These are phyloP conservation scores for Neofusicoccum parvum DNA, from an alignment of 2,329 filamentous ascomycete genomes.

Conservation along the genomic window DNA sequence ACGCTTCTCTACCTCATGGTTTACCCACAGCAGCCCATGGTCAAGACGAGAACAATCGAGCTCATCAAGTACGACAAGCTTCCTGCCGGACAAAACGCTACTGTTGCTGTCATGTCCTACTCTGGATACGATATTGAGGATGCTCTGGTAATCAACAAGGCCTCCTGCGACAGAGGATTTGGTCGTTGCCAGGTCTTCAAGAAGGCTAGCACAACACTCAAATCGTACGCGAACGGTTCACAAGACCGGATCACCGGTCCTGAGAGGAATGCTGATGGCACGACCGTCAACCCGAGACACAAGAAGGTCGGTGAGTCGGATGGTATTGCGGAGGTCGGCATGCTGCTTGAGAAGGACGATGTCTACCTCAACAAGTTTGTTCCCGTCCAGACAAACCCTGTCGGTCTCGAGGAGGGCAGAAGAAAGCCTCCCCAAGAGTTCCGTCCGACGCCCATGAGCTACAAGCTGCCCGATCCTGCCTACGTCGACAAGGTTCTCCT, in stretches of 20 bases:
- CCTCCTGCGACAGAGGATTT: conserved; percentile 91
- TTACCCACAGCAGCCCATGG: conserved; percentile 96
- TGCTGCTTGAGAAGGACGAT: conserved; percentile 75
- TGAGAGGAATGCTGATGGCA: conserved; percentile 64
- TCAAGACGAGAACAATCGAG: conserved; percentile 95
- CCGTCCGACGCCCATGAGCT: conserved; percentile 69
- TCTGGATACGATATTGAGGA: conserved; percentile 99
- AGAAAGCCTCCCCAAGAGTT: conserved; percentile 47
- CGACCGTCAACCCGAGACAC: conserved; percentile 54
- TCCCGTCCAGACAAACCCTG: conserved; percentile 75
- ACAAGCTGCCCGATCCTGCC: conserved; percentile 79
- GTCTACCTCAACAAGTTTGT: conserved; percentile 89
- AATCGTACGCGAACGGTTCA: conserved; percentile 83
- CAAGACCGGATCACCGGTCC: conserved; percentile 56
- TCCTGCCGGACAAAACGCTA: conserved; percentile 94
- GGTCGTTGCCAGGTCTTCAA: conserved; percentile 98
- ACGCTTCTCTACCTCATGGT: conserved; percentile 95
- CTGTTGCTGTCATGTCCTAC: conserved; percentile 98
- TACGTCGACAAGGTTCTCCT: conserved; percentile 98
- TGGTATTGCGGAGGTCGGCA: conserved; percentile 84
- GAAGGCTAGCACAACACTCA: conserved; percentile 84
- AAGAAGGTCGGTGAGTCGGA: conserved; percentile 74
- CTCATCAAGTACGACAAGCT: conserved; percentile 96
- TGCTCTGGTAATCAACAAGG: conserved; percentile 94
- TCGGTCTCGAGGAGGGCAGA: conserved; percentile 57